These are phyloP conservation scores for Bolboschoenus planiculmis DNA, from an alignment of 176 grass and related monocot genomes.

Conservation along the genomic window DNA sequence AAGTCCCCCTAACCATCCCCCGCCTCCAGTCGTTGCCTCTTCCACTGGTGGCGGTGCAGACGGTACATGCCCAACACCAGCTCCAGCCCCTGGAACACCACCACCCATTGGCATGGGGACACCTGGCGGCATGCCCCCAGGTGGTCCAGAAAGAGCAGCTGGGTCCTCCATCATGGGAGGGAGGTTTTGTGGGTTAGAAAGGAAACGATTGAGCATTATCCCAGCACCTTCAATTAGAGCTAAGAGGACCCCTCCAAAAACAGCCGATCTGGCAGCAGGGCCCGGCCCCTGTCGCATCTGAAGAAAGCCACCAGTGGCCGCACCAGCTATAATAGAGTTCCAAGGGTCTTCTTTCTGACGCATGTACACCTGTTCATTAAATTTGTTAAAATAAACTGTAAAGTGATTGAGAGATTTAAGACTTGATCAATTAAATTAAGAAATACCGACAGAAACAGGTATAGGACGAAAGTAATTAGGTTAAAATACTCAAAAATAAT, in stretches of 20 bases:
- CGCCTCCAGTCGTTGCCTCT: slow-evolving; percentile 18
- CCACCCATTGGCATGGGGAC: background rate
- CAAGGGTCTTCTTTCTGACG: slow-evolving; percentile 97
- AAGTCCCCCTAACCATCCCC: slow-evolving; percentile 42
- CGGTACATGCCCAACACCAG: slow-evolving; percentile 16
- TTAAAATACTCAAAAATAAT: background rate
- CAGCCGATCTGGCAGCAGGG: slow-evolving; percentile 47
- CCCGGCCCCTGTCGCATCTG: slow-evolving; percentile 68
- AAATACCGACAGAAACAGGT: no score
- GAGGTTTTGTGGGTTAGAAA: slow-evolving; percentile 46
- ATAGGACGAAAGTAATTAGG: background rate
- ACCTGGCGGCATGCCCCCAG: background rate
- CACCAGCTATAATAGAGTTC: slow-evolving; percentile 95
- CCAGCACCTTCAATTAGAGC: slow-evolving; percentile 95
- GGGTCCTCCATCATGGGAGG: slow-evolving; percentile 53
- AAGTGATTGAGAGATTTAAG: background rate
- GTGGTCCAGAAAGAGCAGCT: slow-evolving; percentile 1
- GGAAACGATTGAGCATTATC: slow-evolving; percentile 85
- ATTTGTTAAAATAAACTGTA: background rate
- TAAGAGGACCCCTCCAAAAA: slow-evolving; percentile 71
- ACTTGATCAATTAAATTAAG: background rate
- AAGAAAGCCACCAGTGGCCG: slow-evolving; percentile 82
- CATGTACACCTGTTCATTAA: slow-evolving; percentile 31
- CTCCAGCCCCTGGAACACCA: background rate
- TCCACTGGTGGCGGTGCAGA: background rate